Conservation (phyloP, 2,329 filamentous ascomycete genomes). For the Claviceps sp. region DNA sequence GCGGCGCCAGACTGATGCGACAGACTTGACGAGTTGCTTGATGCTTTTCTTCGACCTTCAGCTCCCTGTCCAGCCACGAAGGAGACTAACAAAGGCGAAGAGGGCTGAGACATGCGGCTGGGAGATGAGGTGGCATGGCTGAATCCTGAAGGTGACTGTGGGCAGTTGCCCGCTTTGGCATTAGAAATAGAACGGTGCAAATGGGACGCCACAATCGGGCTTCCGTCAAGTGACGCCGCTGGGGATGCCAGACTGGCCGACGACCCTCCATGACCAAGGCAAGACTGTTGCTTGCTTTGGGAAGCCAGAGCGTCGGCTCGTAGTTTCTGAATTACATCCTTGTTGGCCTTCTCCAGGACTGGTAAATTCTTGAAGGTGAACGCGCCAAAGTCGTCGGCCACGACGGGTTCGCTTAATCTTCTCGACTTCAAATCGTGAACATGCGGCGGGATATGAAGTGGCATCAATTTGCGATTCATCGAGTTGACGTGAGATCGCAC, state of each 20-base stretch:
- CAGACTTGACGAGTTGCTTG: constrained; percentile 72
- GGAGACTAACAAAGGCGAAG: constrained; percentile 73
- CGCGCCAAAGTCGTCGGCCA: constrained; percentile 84
- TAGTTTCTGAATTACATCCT: constrained; percentile 94
- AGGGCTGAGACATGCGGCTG: constrained; percentile 61
- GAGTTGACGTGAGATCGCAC: constrained; percentile 76
- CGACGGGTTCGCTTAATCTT: constrained; percentile 78
- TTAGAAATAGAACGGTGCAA: constrained; percentile 74
- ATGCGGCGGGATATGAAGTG: constrained; percentile 89
- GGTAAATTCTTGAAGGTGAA: constrained; percentile 97
- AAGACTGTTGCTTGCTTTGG: constrained; percentile 40
- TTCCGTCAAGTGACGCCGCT: constrained; percentile 64
- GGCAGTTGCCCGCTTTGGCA: constrained; percentile 63
- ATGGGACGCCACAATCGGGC: constrained; percentile 66
- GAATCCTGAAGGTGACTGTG: constrained; percentile 72
- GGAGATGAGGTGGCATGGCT: constrained; percentile 78
- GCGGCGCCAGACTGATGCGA: constrained; percentile 58
- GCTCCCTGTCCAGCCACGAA: constrained; percentile 76
- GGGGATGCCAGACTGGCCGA: constrained; percentile 39
- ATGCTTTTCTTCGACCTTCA: constrained; percentile 76
- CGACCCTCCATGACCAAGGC: constrained; percentile 28
- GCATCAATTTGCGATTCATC: constrained; percentile 85
- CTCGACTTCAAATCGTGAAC: constrained; percentile 82
- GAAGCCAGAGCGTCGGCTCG: constrained; percentile 74
- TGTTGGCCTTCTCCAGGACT: constrained; percentile 94